phyloP scores from a whole-genome alignment of 306 rosid species.

The Lathyrus sativus region DNA sequence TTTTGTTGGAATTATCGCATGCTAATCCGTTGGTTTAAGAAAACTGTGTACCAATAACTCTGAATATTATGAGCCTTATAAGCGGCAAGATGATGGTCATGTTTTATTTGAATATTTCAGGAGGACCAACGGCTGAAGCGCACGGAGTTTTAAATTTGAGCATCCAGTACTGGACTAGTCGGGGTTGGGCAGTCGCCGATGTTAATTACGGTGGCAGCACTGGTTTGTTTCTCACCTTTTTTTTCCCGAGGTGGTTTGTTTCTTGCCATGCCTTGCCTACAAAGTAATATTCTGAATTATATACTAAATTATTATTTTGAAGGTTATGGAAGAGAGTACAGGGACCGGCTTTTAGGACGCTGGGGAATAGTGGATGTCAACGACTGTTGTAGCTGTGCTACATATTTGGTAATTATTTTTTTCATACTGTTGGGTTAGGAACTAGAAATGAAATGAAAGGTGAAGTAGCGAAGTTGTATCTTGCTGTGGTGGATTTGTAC shows the following conservation, averaged over 20 bases:
- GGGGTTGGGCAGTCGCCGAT: conserved; percentile 90
- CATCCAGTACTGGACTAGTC: conserved; percentile 92
- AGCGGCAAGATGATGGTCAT: too few relatives aligned
- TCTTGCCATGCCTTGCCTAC: conserved; percentile 11
- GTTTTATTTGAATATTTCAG: conserved; percentile 52
- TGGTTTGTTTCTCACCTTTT: conserved; percentile 60
- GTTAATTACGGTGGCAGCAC: conserved; percentile 99
- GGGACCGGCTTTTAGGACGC: conserved; percentile 79
- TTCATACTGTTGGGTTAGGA: too few relatives aligned
- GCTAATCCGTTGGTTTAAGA: conserved; percentile 1
- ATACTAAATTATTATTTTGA: conserved; percentile 22
- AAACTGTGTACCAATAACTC: background rate
- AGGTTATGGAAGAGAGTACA: conserved; percentile 93
- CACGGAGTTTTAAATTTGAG: conserved; percentile 70
- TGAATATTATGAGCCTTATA: too few relatives aligned
- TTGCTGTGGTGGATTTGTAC: too few relatives aligned
- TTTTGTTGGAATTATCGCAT: conserved; percentile 7
- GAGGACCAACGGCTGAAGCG: conserved; percentile 90
- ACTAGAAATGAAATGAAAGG: too few relatives aligned
- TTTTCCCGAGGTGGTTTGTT: background rate
- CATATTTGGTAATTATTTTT: conserved; percentile 86
- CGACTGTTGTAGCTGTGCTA: conserved; percentile 95
- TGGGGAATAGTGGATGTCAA: conserved; percentile 99
- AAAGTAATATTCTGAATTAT: conserved; percentile 28
- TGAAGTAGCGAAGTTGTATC: too few relatives aligned